Base-by-base conservation (phyloP, 164 flowering plant genomes). In the Vitis labrusca region DNA sequence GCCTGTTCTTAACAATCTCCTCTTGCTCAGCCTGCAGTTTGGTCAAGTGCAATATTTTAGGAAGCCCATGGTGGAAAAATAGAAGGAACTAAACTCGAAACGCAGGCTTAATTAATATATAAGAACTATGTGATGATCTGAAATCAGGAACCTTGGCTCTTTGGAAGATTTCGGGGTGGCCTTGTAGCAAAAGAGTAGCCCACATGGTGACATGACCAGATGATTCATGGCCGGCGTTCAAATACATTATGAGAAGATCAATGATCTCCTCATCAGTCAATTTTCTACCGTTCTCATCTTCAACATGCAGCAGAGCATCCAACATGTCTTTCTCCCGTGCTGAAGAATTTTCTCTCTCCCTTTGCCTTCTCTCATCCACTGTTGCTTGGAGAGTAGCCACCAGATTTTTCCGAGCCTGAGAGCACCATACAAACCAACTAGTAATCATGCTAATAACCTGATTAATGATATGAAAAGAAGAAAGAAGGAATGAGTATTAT, bases 221-320 rank as follows among this genome's bases (percentile, higher is more conserved):
- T 62, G 88, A 86, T 77, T 92, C 97, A 87, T 88, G 94, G 15
- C 97, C 95, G 3, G 97, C 95, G 55, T 83, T 81, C 64, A 92
- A 72, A 77, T 87, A 89, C 85, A 86, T 81, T 8, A 90, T 56
- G 9, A 90, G 50, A 2, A 86, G 49, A 71, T 90, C 93, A 1
- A 88, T 84, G 59, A 92, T 88, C 50, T 87, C 87, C 44, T 86
- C 92, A 49, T 92, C 93, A 0, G 65, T 69, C 70, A 92, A 68
- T 60, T 63, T 83, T 59, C 72, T 70, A 5, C 93, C 93, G 15
- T 81, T 76, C 13, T 90, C 94, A 66, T 89, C 94, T 76, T 76
- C 77, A 14, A 73, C 78, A 14, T 84, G 86, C 64, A 90, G 29
- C 15, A 91, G 71, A 5, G 73, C 50, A 80, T 91, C 94, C 81